phyloP scores from a whole-genome alignment of 2,329 filamentous ascomycete genomes.

The Mariannaea elegans region DNA sequence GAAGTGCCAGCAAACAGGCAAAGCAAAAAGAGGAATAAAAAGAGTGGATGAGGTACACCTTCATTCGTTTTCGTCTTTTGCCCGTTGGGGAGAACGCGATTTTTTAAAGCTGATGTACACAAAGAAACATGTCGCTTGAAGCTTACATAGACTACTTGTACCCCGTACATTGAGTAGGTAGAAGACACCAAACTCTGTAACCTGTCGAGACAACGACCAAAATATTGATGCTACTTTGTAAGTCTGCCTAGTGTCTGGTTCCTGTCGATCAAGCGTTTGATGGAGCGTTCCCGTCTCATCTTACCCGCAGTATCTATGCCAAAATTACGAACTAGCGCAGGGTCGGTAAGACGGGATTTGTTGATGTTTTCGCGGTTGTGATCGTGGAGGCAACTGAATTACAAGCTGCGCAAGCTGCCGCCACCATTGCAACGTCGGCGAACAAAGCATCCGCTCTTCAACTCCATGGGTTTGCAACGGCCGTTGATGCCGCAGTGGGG shows the following conservation, averaged over 20 bases:
- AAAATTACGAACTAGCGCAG: not conserved
- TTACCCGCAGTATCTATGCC: not conserved
- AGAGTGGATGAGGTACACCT: slow-evolving; percentile 11
- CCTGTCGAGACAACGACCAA: no score
- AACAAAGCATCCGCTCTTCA: slow-evolving; percentile 6
- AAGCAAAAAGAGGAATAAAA: not conserved
- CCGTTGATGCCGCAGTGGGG: slow-evolving; percentile 12
- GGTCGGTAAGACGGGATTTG: not conserved
- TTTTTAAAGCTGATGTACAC: not conserved
- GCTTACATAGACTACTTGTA: not conserved
- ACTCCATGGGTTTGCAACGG: slow-evolving; percentile 19
- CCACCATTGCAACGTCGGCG: slow-evolving; percentile 7
- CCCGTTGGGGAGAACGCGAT: slow-evolving; percentile 3
- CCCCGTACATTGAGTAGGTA: not conserved
- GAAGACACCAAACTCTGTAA: no score
- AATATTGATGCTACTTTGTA: no score
- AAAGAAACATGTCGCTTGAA: not conserved
- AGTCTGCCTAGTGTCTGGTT: not conserved
- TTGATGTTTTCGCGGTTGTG: not conserved
- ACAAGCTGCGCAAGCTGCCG: not conserved
- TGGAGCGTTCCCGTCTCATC: slow-evolving; percentile 9
- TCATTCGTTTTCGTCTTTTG: not conserved
- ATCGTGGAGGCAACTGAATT: not conserved
- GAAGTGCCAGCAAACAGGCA: not conserved
- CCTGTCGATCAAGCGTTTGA: slow-evolving; percentile 23